phyloP scores from a whole-genome alignment of 2,329 filamentous ascomycete genomes.

The Aciculosporium take region DNA sequence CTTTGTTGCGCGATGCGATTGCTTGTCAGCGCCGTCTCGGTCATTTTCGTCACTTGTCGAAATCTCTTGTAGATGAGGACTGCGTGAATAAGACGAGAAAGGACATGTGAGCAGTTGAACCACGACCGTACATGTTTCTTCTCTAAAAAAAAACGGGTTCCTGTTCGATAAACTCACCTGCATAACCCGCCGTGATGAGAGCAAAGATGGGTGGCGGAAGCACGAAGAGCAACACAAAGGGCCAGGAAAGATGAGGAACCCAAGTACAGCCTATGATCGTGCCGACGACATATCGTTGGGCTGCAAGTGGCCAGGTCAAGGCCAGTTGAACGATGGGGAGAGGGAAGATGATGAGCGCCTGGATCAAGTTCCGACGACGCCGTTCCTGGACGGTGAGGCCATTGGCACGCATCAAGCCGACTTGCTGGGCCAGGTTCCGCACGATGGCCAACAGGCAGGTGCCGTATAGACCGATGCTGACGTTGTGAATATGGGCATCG shows the following conservation, averaged over 20 bases:
- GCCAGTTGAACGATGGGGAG: conserved; percentile 34
- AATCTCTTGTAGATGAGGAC: conserved; percentile 35
- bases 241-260: conserved; percentile 30
- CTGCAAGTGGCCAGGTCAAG: conserved; percentile 32
- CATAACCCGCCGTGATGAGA: conserved; percentile 29
- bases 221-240: conserved; percentile 33
- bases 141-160: background rate
- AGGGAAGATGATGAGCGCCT: conserved; percentile 41
- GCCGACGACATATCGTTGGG: conserved; percentile 34
- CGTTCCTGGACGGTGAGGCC: conserved; percentile 27
- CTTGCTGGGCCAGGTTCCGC: conserved; percentile 36
- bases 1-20: conserved; percentile 27
- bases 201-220: conserved; percentile 30
- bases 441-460: conserved; percentile 41
- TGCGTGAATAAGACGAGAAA: conserved; percentile 9
- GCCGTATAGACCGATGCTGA: conserved; percentile 30
- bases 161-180: conserved; percentile 25
- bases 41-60: conserved; percentile 28
- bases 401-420: conserved; percentile 29
- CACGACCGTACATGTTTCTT: too few relatives aligned
- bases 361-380: conserved; percentile 26
- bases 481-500: conserved; percentile 32
- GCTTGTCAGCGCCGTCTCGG: conserved; percentile 23
- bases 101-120: too few relatives aligned
- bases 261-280: conserved; percentile 36